Conservation (phyloP, 176 grass and related monocot genomes). For the maize (Zea mays) region Zm-B73-REFERENCE-NAM-5.0 NC_050104.1:14595001-14595500, state of each 20-base stretch:
- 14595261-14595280: background rate
- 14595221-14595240: background rate
- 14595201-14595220: constrained; percentile 14
- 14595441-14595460: background rate
- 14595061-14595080: background rate
- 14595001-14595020: constrained; percentile 38
- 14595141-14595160: background rate
- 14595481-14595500: too few relatives aligned
- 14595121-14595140: constrained; percentile 33
- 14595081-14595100: background rate
- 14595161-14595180: background rate
- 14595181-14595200: background rate
- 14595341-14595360: background rate
- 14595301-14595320: background rate
- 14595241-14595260: background rate
- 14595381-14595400: background rate
- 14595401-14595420: background rate
- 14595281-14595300: background rate
- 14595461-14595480: background rate
- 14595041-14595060: constrained; percentile 13
- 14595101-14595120: constrained; percentile 31
- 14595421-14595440: background rate
- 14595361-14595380: background rate
- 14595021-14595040: constrained; percentile 41
- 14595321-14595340: background rate